These are phyloP conservation scores for Lactarius deliciosus DNA, from an alignment of 768 basidiomycete genomes.

Conservation along the genomic window DNA sequence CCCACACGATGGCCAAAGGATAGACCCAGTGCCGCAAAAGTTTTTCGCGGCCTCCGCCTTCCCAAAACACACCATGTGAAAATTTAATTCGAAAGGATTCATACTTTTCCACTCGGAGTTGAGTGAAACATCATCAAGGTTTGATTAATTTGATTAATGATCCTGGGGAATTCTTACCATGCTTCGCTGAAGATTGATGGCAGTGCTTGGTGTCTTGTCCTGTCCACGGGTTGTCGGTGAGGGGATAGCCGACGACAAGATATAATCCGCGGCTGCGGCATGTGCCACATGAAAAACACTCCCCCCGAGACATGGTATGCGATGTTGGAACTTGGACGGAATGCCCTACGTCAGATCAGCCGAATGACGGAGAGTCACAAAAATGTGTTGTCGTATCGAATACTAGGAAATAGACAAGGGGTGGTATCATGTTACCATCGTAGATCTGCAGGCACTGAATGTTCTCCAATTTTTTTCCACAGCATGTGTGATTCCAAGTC, in stretches of 20 bases:
- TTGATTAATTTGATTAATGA: conserved; percentile 5
- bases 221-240: background rate
- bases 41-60: background rate
- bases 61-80: background rate
- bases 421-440: background rate
- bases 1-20: background rate
- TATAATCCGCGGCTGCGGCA: background rate
- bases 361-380: background rate
- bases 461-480: background rate
- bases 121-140: conserved; percentile 6
- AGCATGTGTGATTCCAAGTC: background rate
- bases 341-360: background rate
- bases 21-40: background rate
- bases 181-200: background rate
- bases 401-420: background rate
- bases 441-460: background rate
- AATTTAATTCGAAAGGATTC: background rate
- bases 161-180: background rate
- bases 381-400: background rate
- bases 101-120: background rate
- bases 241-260: background rate
- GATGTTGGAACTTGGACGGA: background rate
- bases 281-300: background rate
- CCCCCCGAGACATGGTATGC: background rate
- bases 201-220: background rate